Evolutionary conservation across 202 grass and related monocot genomes (phyloP).

Genomic region (Brachypodium distachyon): DNA sequence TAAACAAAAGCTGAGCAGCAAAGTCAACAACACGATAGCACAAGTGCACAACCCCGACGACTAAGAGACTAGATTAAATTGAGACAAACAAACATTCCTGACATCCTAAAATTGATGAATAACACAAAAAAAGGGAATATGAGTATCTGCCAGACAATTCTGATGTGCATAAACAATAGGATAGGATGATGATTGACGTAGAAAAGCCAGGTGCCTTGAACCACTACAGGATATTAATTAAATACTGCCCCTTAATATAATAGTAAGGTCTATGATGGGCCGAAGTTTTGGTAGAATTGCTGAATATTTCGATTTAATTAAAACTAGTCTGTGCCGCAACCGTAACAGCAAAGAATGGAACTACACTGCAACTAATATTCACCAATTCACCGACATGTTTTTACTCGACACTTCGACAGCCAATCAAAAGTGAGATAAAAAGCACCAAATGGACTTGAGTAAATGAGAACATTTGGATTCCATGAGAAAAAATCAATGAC

Average conservation of each 20-base stretch:
- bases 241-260: background rate
- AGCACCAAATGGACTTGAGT: background rate
- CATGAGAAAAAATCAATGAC: background rate
- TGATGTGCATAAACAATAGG: background rate
- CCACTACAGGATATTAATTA: background rate
- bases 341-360: background rate
- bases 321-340: background rate
- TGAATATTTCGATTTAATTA: background rate
- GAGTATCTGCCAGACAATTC: background rate
- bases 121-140: background rate
- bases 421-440: background rate
- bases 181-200: constrained; percentile 10
- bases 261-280: background rate
- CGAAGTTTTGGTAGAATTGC: background rate
- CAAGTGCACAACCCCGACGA: background rate
- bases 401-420: background rate
- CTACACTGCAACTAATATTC: background rate
- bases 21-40: background rate
- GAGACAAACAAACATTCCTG: background rate
- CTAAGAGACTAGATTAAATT: background rate
- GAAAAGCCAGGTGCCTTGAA: background rate
- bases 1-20: background rate
- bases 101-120: background rate
- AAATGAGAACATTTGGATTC: background rate
- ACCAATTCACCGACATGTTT: background rate